These are phyloP conservation scores for Colletotrichum sp. DNA, from an alignment of 2,329 filamentous ascomycete genomes.

Conservation along the genomic window DNA sequence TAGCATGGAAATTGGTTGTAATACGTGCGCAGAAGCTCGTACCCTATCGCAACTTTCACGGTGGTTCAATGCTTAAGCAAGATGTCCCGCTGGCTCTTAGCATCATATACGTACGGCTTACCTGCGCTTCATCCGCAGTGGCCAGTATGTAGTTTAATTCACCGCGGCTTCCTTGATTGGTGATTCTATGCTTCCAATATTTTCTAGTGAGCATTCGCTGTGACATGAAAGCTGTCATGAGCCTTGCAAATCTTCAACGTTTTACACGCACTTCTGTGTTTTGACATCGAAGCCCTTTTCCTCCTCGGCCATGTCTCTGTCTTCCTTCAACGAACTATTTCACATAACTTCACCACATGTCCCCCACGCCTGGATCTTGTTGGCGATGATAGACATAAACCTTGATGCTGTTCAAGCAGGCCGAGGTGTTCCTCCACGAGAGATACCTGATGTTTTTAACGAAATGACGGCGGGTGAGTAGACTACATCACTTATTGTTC, in stretches of 20 bases:
- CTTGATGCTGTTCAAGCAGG: not conserved
- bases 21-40: not conserved
- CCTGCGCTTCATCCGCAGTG: too few relatives aligned
- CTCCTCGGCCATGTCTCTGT: not conserved
- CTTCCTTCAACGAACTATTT: not conserved
- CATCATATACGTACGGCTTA: not conserved
- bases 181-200: not conserved
- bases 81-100: not conserved
- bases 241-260: not conserved
- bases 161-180: not conserved
- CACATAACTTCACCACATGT: not conserved
- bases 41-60: not conserved
- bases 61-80: not conserved
- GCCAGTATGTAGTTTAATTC: not conserved
- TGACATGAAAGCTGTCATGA: not conserved
- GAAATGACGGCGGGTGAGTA: not conserved
- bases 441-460: not conserved
- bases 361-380: not conserved
- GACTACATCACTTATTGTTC: not conserved
- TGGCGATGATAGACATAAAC: not conserved
- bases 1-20: accelerated
- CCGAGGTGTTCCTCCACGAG: not conserved
- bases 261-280: not conserved
- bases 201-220: not conserved
- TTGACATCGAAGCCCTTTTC: not conserved